Evolutionary conservation across 805 yeast species (phyloP).

Genomic region (Zygosaccharomyces lentus): DNA sequence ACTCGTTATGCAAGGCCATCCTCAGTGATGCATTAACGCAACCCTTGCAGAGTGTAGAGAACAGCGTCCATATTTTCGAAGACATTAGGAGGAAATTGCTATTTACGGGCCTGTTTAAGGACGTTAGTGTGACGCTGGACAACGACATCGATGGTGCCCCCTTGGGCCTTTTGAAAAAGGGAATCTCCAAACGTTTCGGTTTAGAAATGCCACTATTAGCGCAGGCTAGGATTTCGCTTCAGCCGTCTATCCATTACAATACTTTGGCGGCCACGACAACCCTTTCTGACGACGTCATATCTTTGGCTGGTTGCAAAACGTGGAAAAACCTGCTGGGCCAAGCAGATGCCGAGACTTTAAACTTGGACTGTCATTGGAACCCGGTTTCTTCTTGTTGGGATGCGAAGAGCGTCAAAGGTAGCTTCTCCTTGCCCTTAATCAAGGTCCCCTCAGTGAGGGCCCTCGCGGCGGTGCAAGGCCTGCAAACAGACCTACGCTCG

Average conservation of each 20-base stretch:
- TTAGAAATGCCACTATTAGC: slow-evolving; percentile 43
- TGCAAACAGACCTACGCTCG: slow-evolving; percentile 35
- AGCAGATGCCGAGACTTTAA: slow-evolving; percentile 48
- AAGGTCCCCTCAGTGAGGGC: slow-evolving; percentile 44
- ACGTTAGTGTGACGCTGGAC: slow-evolving; percentile 40
- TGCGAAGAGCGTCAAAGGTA: slow-evolving; percentile 48
- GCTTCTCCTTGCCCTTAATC: slow-evolving; percentile 43
- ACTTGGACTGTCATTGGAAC: slow-evolving; percentile 46
- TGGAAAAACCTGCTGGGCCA: slow-evolving; percentile 53
- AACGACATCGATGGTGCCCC: slow-evolving; percentile 32
- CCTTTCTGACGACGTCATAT: slow-evolving; percentile 36
- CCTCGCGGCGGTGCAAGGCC: slow-evolving; percentile 41
- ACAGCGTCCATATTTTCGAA: slow-evolving; percentile 35
- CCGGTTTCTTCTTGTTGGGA: slow-evolving; percentile 43
- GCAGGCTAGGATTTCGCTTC: slow-evolving; percentile 41
- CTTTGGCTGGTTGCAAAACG: slow-evolving; percentile 34
- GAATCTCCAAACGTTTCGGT: slow-evolving; percentile 32
- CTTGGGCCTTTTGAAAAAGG: slow-evolving; percentile 7
- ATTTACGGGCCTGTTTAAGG: slow-evolving; percentile 44
- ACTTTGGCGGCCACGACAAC: slow-evolving; percentile 33
- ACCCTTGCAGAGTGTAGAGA: slow-evolving; percentile 42
- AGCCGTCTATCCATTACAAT: slow-evolving; percentile 33
- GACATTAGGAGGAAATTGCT: slow-evolving; percentile 36
- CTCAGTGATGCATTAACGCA: slow-evolving; percentile 42
- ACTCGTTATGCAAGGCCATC: slow-evolving; percentile 44